Evolutionary conservation across 805 yeast species (phyloP), one percentile per base, ranked within the genome.

Genomic region (Candida nonsorbophila): DNA sequence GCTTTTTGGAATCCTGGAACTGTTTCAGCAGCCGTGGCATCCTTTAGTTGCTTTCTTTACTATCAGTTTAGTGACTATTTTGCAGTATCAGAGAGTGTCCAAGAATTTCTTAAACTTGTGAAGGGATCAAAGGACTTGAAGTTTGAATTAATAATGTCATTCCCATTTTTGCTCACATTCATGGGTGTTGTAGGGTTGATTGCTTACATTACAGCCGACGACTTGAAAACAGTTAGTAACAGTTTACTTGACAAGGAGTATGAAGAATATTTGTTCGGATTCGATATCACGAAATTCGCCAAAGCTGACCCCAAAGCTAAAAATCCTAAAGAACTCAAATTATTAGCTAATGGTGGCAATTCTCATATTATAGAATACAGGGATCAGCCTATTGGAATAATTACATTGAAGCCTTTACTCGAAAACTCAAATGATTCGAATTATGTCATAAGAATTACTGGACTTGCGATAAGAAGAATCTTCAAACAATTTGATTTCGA

Each of bases 331-430:
- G 44, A 42, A 30, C 35, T 40, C 25, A 44, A 32, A 27, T 64
- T 54, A 40, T 59, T 42, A 42, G 46, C 28, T 37, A 43, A 42
- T 13, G 69, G 71, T 13, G 58, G 64, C 10, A 72, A 78, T 40
- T 63, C 85, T 1, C 72, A 69, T 28, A 45, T 79, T 22, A 64
- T 81, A 16, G 49, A 72, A 11, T 83, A 82, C 56, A 72, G 88
- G 46, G 72, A 72, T n/a, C 62, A 78, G 1, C 88, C 92, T 11
- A 77, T 84, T 47, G 86, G 87, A 0, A 59, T 78, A 20, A 60
- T 71, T 17, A 67, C 79, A 1, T 58, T 70, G 25, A 65, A 62
- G 24, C 61, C 68, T n/a, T 42, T 54, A 35, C 36, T 44, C 5
- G 62, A 66, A 7, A 44, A 64, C 27, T 56, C 70, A 0, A 51